Base-by-base conservation (phyloP, 2,329 filamentous ascomycete species). In the Ascochyta pisi region DNA sequence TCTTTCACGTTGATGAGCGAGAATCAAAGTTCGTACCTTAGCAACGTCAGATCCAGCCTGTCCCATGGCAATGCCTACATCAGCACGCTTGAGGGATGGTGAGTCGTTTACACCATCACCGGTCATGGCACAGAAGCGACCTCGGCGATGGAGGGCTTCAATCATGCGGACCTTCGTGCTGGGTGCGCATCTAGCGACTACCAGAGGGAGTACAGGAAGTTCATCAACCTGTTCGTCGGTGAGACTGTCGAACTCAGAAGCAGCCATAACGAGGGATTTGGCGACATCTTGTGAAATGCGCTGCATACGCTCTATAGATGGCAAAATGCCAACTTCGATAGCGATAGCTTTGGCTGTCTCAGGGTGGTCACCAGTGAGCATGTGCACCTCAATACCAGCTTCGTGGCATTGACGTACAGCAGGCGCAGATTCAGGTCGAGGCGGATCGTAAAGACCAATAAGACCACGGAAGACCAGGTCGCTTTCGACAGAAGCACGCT, bases 31-130 rank as follows among this genome's bases (percentile, higher is more conserved):
- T 13, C 47, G 4, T 55, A 60, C 56, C 42, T 95, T 96, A 58
- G 91, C 91, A 6, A 96, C 91, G 65, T 95, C 91, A 10, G 88
- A 92, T 1, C 91, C 91, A 13, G 89, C 54, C 43, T 55, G 64
- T n/a, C 91, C 91, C 91, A 96, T 96, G 50, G 91, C 91, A 63
- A 95, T 96, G 61, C 90, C 91, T 6, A 96, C 90, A 69, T 96
- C 92, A 2, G 91, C 89, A 40, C 86, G 84, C 65, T 91, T 90
- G 31, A 96, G 82, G 4, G 90, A 92, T 0, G 91, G 91, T 2
- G 90, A 90, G 70, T 96, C 91, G 70, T 96, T 96, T 60, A 95
- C 91, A 42, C 91, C 91, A 66, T 96, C 91, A 55, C 91, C 91
- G 16, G 91, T 95, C 91, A 96, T 95, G 56, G 91, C 91, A 74